These are phyloP conservation scores for Fusarium sp. DNA, from an alignment of 2,329 filamentous ascomycete genomes.

Conservation along the genomic window DNA sequence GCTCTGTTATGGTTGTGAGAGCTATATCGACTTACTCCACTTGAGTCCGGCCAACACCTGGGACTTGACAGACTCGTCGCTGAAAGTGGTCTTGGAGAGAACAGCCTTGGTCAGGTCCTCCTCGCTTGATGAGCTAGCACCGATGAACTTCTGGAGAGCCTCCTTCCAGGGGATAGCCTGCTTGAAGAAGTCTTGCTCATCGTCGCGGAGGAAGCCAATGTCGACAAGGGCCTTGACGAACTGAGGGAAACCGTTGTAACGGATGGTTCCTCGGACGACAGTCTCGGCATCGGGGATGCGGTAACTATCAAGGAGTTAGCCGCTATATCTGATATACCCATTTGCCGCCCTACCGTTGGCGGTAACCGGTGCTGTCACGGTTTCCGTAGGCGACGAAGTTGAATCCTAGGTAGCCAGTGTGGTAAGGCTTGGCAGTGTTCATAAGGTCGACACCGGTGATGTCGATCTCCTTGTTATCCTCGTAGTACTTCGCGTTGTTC, in stretches of 20 bases:
- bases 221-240: slow-evolving; percentile 90
- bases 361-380: slow-evolving; percentile 88
- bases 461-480: slow-evolving; percentile 80
- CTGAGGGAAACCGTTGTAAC: slow-evolving; percentile 91
- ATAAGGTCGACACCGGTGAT: slow-evolving; percentile 78
- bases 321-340: not conserved
- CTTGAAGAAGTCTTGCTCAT: slow-evolving; percentile 66
- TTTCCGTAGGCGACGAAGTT: slow-evolving; percentile 94
- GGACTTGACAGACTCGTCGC: slow-evolving; percentile 34
- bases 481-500: slow-evolving; percentile 86
- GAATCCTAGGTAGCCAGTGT: slow-evolving; percentile 82
- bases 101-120: slow-evolving; percentile 80
- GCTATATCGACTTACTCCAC: slow-evolving; percentile 20
- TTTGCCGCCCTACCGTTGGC: slow-evolving; percentile 76
- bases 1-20: not conserved
- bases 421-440: slow-evolving; percentile 88
- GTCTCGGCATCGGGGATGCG: slow-evolving; percentile 93
- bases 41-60: slow-evolving; percentile 35
- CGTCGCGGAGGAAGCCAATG: slow-evolving; percentile 86
- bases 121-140: slow-evolving; percentile 73
- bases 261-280: slow-evolving; percentile 82
- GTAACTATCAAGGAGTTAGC: slow-evolving; percentile 44
- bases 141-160: slow-evolving; percentile 81
- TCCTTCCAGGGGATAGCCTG: slow-evolving; percentile 83
- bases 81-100: slow-evolving; percentile 70